Conservation (phyloP, 805 yeast species). For the Suhomyces xylopsoci region DNA sequence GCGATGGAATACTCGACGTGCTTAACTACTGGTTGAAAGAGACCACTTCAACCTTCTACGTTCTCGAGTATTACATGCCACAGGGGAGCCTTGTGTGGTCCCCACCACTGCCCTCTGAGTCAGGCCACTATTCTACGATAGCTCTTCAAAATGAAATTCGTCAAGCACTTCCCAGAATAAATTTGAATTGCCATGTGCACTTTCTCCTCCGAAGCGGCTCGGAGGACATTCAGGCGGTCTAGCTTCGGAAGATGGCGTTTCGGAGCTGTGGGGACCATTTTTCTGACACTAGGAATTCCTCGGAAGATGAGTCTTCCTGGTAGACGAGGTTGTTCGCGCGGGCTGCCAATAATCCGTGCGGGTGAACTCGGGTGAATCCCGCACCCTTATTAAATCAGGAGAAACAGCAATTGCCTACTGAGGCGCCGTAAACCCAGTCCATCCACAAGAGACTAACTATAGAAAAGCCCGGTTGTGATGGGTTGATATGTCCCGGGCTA, state of each 20-base stretch:
- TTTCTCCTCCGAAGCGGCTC: not conserved
- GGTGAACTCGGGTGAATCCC: not conserved
- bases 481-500: not conserved
- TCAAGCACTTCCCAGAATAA: not conserved
- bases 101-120: not conserved
- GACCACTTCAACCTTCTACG: not conserved
- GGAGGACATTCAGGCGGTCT: not conserved
- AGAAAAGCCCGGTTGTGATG: not conserved
- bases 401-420: not conserved
- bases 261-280: slow-evolving; percentile 4
- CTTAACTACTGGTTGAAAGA: not conserved
- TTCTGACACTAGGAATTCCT: slow-evolving; percentile 12
- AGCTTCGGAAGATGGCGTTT: not conserved
- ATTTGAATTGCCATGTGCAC: not conserved
- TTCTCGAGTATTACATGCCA: not conserved
- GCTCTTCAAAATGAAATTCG: not conserved
- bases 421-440: not conserved
- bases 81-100: not conserved
- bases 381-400: not conserved
- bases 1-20: not conserved
- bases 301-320: slow-evolving; percentile 16
- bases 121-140: not conserved
- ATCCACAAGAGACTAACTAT: not conserved
- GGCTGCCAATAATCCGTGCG: not conserved
- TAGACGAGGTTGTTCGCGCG: slow-evolving; percentile 4